Evolutionary conservation across 2,329 filamentous ascomycete genomes (phyloP), one percentile per base, ranked within the genome.

Genomic region (Aspergillus fischeri): DNA sequence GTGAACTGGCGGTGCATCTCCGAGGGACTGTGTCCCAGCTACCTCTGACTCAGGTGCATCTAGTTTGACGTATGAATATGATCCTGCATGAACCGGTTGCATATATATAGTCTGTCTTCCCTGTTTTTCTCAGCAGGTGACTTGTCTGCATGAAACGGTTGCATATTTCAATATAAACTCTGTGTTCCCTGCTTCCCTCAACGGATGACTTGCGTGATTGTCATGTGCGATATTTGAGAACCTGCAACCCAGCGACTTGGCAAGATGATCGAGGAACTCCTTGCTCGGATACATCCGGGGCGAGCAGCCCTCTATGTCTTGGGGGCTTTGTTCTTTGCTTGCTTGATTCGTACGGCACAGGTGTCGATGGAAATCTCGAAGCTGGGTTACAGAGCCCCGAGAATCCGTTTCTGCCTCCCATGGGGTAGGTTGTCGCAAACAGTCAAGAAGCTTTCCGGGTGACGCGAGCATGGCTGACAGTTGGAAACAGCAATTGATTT

Each of bases 401-500:
- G 62, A 32, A 61, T 76, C 17, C 60, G 52, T 6, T 70, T 71
- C 28, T 68, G 63, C 52, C 64, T 76, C 38, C 75, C 75, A 38
- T 69, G 75, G 49, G 72, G 73, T 74, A 57, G 44, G 70, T 64
- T n/a, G 20, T 20, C 17, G 17, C 14, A 10, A 21, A 29, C n/a
- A 42, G 32, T 35, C 38, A 10, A 14, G 9, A 14, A 11, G 25
- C 17, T n/a, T 14, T 11, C 24, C 6, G 11, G 25, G 14, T 38
- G 14, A 38, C 14, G 14, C 35, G 45, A 50, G 42, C 35, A 41
- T 20, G 38, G 28, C 59, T 65, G 44, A 64, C 51, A n/a, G 49
- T 35, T 47, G 9, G 17, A 14, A n/a, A 11, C 58, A 87, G 89
- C 87, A 49, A 62, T 92, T 45, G 88, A 90, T 62, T 78, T 91